These are phyloP conservation scores for Logfia minima DNA, from an alignment of 129 eudicot genomes.

Conservation along the genomic window DNA sequence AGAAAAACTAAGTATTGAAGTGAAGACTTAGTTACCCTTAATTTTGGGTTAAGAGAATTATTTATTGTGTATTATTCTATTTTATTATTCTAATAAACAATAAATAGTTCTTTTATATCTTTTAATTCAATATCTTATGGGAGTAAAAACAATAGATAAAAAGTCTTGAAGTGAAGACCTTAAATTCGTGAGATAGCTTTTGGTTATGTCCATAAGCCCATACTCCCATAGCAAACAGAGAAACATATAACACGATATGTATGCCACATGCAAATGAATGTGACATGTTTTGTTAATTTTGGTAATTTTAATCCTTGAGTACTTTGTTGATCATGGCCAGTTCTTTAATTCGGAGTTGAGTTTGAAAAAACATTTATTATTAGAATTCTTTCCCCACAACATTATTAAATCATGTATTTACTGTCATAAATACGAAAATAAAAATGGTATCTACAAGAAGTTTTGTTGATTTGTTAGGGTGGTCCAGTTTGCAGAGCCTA, in stretches of 20 bases:
- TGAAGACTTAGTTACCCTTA: no score
- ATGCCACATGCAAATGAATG: conserved; percentile 9
- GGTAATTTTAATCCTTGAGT: neutral
- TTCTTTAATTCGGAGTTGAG: neutral
- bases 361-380: neutral
- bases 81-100: no score
- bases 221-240: conserved; percentile 2
- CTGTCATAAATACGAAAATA: neutral
- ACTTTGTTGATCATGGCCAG: neutral
- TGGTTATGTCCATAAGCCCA: conserved; percentile 3
- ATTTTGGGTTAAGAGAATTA: no score
- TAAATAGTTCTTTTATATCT: no score
- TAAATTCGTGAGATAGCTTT: neutral
- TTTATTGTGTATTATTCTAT: no score
- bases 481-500: neutral
- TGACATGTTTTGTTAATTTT: neutral
- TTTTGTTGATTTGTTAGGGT: neutral
- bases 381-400: neutral
- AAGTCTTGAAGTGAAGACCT: neutral
- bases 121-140: neutral
- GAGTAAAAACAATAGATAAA: neutral
- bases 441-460: no score
- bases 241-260: conserved; percentile 1
- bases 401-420: neutral
- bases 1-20: no score